Percentiles rank a stretch among this genome's conserved stretches.
phyloP scores from a whole-genome alignment of 441 rosid genomes.

The Pelargonium citronellum region DNA sequence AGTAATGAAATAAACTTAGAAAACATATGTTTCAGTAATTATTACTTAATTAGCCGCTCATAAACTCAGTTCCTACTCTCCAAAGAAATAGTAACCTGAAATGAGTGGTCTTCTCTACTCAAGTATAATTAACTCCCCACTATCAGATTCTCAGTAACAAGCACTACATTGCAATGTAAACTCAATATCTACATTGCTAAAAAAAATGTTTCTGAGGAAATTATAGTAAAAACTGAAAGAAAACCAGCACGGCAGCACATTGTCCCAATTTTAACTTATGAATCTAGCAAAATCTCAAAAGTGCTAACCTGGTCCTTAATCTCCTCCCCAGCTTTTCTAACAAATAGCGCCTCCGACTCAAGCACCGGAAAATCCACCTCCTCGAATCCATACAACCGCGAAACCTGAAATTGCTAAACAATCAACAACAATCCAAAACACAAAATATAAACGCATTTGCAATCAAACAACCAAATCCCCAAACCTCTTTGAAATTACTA shows the following conservation, averaged over 20 bases:
- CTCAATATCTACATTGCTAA: not conserved
- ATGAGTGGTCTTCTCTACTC: not conserved
- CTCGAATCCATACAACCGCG: conserved; percentile 65
- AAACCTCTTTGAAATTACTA: conserved; percentile 68
- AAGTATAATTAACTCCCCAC: not conserved
- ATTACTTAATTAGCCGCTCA: too few relatives aligned
- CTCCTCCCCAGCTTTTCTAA: conserved; percentile 88
- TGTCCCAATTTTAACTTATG: not conserved
- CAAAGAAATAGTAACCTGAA: not conserved
- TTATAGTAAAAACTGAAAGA: too few relatives aligned
- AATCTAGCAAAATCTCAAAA: not conserved
- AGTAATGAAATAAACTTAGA: too few relatives aligned
- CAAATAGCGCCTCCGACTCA: conserved; percentile 76
- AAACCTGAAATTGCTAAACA: conserved; percentile 38
- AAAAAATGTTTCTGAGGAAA: too few relatives aligned
- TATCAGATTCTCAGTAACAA: not conserved
- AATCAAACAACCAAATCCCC: not conserved
- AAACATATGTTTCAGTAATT: too few relatives aligned
- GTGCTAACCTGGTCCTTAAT: conserved; percentile 69
- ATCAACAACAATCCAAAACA: not conserved
- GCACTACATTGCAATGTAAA: not conserved
- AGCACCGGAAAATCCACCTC: conserved; percentile 80
- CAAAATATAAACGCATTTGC: not conserved
- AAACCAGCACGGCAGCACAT: too few relatives aligned
- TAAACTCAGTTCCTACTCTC: not conserved